phyloP scores from a whole-genome alignment of 140 eudicot species.

The Cichorium intybus region DNA sequence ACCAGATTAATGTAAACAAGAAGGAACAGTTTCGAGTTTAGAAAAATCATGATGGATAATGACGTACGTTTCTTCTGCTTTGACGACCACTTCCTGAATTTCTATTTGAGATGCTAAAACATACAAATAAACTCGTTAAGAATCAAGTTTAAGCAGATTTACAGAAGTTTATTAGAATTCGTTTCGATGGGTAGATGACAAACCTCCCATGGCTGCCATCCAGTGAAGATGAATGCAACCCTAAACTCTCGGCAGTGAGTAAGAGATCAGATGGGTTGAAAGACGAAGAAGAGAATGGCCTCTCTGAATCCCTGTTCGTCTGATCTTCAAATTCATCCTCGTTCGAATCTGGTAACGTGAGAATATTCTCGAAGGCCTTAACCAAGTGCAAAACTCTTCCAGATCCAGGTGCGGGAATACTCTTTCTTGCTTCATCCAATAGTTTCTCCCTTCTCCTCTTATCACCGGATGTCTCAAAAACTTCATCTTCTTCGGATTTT shows the following conservation, averaged over 20 bases:
- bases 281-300: slow-evolving; percentile 50
- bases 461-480: slow-evolving; percentile 18
- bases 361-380: slow-evolving; percentile 75
- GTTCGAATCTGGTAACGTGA: slow-evolving; percentile 45
- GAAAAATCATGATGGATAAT: not conserved
- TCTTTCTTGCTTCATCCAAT: slow-evolving; percentile 47
- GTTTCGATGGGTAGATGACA: not conserved
- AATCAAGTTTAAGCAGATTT: not conserved
- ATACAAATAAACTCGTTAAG: slow-evolving; percentile 2
- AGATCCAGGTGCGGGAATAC: slow-evolving; percentile 57
- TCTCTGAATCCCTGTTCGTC: slow-evolving; percentile 30
- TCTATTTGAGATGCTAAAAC: slow-evolving; percentile 44
- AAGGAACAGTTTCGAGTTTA: slow-evolving; percentile 9
- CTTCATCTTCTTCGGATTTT: slow-evolving; percentile 3
- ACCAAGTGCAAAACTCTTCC: slow-evolving; percentile 83
- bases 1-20: not conserved
- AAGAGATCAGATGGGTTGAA: slow-evolving; percentile 34
- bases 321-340: slow-evolving; percentile 16
- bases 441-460: slow-evolving; percentile 59
- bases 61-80: slow-evolving; percentile 76
- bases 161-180: not conserved
- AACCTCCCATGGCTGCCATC: slow-evolving; percentile 81
- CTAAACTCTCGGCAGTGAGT: slow-evolving; percentile 78
- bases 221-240: slow-evolving; percentile 60
- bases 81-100: slow-evolving; percentile 54